Percentiles rank a stretch among this genome's conserved stretches.
Conservation (phyloP, 1,284 basidiomycete species). For the Rhodotorula glutinis region DNA sequence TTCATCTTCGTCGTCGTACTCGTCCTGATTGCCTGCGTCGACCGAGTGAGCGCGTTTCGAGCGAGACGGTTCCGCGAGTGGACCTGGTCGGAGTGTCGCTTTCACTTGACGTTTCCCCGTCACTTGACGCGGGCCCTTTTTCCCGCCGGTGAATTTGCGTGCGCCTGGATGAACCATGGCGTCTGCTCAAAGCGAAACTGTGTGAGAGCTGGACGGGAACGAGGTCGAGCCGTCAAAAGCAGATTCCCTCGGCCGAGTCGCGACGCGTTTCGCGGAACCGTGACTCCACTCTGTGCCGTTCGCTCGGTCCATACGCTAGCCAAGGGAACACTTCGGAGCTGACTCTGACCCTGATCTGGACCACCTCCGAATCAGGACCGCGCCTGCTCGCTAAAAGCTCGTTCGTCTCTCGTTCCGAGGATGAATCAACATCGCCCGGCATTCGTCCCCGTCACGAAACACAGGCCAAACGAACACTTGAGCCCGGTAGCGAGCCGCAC, state of each 20-base stretch:
- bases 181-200: neutral
- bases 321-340: no score
- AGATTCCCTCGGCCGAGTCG: no score
- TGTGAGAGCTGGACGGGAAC: neutral
- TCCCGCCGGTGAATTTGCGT: conserved; percentile 16
- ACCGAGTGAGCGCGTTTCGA: conserved; percentile 50
- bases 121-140: conserved; percentile 33
- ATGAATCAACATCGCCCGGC: conserved; percentile 1
- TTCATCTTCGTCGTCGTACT: conserved; percentile 47
- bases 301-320: no score
- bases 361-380: no score
- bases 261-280: no score
- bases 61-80: neutral
- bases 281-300: no score
- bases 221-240: neutral
- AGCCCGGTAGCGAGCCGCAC: no score
- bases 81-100: conserved; percentile 17
- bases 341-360: no score
- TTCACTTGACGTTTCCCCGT: conserved; percentile 25
- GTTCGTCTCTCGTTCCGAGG: no score
- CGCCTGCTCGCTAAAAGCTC: no score
- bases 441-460: neutral
- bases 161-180: conserved; percentile 3
- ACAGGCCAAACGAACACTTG: neutral
- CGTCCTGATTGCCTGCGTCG: no score